Evolutionary conservation across 768 basidiomycete genomes (phyloP).

Genomic region (Cubamyces sp.): DNA sequence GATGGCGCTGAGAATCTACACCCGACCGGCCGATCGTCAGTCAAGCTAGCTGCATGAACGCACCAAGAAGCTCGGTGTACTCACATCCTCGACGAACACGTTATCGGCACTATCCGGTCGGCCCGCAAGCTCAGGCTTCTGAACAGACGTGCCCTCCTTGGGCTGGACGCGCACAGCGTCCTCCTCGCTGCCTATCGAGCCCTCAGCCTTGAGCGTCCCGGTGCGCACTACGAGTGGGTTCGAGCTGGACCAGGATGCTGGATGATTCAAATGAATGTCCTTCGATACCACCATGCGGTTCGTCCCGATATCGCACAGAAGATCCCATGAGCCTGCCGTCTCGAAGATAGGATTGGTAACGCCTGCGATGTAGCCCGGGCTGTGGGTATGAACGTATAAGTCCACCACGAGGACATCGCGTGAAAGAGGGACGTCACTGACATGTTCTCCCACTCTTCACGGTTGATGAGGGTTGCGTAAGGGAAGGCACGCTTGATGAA

Average conservation of each 20-base stretch:
- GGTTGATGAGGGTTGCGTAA: slow-evolving; percentile 87
- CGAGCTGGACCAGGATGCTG: slow-evolving; percentile 39
- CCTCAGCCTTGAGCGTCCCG: slow-evolving; percentile 68
- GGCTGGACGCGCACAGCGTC: slow-evolving; percentile 62
- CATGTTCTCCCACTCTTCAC: slow-evolving; percentile 91
- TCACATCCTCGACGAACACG: slow-evolving; percentile 91
- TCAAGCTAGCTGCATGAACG: background rate
- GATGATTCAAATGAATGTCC: slow-evolving; percentile 65
- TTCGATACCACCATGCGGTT: slow-evolving; percentile 87
- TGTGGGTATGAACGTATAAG: slow-evolving; percentile 33
- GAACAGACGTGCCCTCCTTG: slow-evolving; percentile 50
- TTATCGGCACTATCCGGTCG: slow-evolving; percentile 74
- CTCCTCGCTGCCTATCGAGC: slow-evolving; percentile 66
- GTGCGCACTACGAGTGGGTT: slow-evolving; percentile 54
- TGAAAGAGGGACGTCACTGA: slow-evolving; percentile 45
- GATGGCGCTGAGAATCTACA: slow-evolving; percentile 82
- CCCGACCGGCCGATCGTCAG: background rate
- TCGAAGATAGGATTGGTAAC: slow-evolving; percentile 98
- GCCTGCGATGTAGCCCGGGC: slow-evolving; percentile 93
- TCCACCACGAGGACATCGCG: background rate
- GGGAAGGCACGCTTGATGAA: slow-evolving; percentile 94
- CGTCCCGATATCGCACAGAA: slow-evolving; percentile 88
- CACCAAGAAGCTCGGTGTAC: slow-evolving; percentile 36
- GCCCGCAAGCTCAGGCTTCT: slow-evolving; percentile 56
- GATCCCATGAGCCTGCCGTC: slow-evolving; percentile 84